Evolutionary conservation across 331 rosid genomes (phyloP), one percentile per base, ranked within the genome.

Genomic region (Telfairia occidentalis): DNA sequence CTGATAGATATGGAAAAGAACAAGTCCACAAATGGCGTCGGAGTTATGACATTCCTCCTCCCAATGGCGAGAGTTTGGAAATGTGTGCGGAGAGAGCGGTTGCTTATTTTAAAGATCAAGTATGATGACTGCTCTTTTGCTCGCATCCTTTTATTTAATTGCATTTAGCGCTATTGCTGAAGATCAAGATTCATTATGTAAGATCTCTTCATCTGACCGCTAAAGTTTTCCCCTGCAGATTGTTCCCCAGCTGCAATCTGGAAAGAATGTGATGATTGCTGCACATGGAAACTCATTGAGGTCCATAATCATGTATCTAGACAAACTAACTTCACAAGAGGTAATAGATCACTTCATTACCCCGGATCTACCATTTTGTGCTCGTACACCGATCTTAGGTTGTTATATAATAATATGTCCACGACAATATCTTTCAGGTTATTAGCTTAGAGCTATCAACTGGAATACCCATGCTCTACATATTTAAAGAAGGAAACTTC

Each of bases 31-130:
- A 90, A 82, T 95, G 99, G 97, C 99, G 99, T 70, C 86, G 99
- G 74, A 92, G 99, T 86, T 95, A 90, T 52, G 97, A 95, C 69
- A 85, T 80, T 49, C 96, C 99, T 49, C 99, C 99, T 75, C 99
- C 99, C 18, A 88, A 90, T 81, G 99, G 97, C 65, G 99, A 95
- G 88, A 95, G 99, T 80, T 89, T 95, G 93, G 96, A 95, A 83
- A 92, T 95, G 99, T 95, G 97, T 80, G 99, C 99, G 59, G 76
- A 95, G 81, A 87, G 97, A 86, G 99, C 97, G 21, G 99, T 95
- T 85, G 99, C 97, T 77, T 95, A 95, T 86, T 95, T 95, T 74
- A 90, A 85, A 81, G 96, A 92, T 40, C 87, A 87, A n/a, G 99
- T 94, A 85, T 16, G 90, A 15, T 7, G 5, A 18, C 75, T 71